phyloP scores from a whole-genome alignment of 768 basidiomycete genomes.

The Tremella yokohamensis region DNA sequence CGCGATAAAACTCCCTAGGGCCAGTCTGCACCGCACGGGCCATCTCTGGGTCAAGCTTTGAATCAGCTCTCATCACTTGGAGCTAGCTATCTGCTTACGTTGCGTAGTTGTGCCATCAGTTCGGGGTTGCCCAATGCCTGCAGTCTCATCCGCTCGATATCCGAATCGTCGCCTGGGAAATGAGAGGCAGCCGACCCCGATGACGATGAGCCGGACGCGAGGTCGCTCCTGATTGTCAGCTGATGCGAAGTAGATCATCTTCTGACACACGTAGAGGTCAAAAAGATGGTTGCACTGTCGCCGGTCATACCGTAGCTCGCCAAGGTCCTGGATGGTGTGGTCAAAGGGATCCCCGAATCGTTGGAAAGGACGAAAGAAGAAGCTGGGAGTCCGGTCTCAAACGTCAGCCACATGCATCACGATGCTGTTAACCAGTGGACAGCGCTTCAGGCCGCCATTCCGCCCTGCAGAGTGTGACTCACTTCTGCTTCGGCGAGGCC shows the following conservation, averaged over 20 bases:
- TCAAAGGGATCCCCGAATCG: slow-evolving; percentile 36
- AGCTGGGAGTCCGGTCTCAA: slow-evolving; percentile 33
- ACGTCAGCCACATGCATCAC: slow-evolving; percentile 8
- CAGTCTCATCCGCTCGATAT: slow-evolving; percentile 84
- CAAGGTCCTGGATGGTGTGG: slow-evolving; percentile 26
- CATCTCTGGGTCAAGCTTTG: slow-evolving; percentile 75
- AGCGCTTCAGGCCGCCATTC: no score
- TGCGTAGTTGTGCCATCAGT: slow-evolving; percentile 68
- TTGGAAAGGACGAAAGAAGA: slow-evolving; percentile 25
- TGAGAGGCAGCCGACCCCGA: slow-evolving; percentile 4
- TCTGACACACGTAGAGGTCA: slow-evolving; percentile 36
- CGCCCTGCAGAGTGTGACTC: slow-evolving; percentile 44
- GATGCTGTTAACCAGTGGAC: not conserved
- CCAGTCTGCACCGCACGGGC: slow-evolving; percentile 66
- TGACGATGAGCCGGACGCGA: slow-evolving; percentile 14
- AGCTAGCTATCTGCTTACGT: slow-evolving; percentile 55
- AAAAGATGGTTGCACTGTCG: slow-evolving; percentile 36
- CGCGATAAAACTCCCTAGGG: slow-evolving; percentile 69
- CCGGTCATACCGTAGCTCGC: slow-evolving; percentile 44
- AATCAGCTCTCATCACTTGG: not conserved
- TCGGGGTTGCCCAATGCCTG: slow-evolving; percentile 79
- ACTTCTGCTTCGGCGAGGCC: slow-evolving; percentile 95
- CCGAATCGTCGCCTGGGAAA: slow-evolving; percentile 55
- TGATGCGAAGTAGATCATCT: no score
- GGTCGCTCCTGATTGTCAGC: not conserved